Evolutionary conservation across 1,284 basidiomycete species (phyloP), one percentile per base, ranked within the genome.

Genomic region (Peniophora sp.): DNA sequence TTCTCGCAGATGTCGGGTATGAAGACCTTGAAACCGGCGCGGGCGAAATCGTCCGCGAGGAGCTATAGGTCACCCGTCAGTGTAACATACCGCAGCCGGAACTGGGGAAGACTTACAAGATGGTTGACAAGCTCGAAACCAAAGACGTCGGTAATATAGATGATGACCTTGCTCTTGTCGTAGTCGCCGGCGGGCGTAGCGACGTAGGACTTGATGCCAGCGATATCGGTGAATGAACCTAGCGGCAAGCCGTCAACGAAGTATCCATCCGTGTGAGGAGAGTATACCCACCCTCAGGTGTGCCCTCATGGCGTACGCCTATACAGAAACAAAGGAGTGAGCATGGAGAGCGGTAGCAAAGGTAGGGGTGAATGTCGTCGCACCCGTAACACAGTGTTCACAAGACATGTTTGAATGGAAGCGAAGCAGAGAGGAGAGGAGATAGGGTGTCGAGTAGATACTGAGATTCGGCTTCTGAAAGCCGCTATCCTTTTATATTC

Each of bases 101-200:
- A n/a, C n/a, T n/a, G 35, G n/a, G 35, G 35, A n/a, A n/a, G 35
- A 36, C 63, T 39, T 50, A 71, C 71, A 56, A 65, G 61, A 59
- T 66, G 65, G 63, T 81, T 79, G 58, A 65, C 51, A 20, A 77
- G 62, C 50, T 65, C 59, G n/a, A 73, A 50, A 20, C 79, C 79
- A 55, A 78, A 79, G 47, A 74, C 69, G 56, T 80, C 78, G 17
- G 70, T 57, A 25, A 83, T 62, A 65, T 73, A 75, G 12, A 78
- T 65, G 52, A 84, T 53, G 27, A 72, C 77, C 60, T 78, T 77
- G 59, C 77, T 72, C 61, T 77, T 77, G 22, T 71, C 64, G 52
- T 74, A 76, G 49, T 74, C 72, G 14, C 53, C 62, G 10, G 61
- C 58, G 5, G 77, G 76, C 3, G 71, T 72, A 10, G 73, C 73